A percentile compares a stretch with the other conserved stretches of the same genome.
These are phyloP conservation scores for Neofusicoccum umdonicola DNA, from an alignment of 2,329 filamentous ascomycete genomes.

Conservation along the genomic window DNA sequence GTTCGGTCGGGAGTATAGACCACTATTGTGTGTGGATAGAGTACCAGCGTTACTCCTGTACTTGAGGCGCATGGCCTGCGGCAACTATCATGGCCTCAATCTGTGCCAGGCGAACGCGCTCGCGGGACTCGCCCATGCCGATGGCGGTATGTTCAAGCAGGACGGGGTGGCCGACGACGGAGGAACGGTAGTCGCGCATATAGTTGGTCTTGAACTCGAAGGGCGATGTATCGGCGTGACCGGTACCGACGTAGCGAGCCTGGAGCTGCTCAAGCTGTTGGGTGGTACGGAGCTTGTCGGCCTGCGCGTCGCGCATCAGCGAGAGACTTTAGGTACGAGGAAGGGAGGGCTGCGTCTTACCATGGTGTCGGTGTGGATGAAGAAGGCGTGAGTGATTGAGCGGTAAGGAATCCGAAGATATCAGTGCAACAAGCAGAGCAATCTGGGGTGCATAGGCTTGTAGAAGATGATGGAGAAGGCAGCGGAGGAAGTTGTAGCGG, in stretches of 20 bases:
- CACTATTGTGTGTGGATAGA: no score
- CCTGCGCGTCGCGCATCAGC: constrained; percentile 45
- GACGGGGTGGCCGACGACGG: constrained; percentile 84
- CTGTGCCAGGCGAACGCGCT: constrained; percentile 75
- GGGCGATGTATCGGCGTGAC: constrained; percentile 92
- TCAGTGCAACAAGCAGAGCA: neutral
- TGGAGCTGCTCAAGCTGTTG: constrained; percentile 97
- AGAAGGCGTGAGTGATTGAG: no score
- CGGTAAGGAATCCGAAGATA: neutral
- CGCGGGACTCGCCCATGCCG: constrained; percentile 79
- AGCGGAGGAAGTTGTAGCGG: constrained; percentile 7
- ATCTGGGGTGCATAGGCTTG: neutral
- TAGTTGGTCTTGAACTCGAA: constrained; percentile 98
- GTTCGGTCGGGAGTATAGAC: no score
- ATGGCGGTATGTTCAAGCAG: constrained; percentile 86
- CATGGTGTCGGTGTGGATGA: neutral
- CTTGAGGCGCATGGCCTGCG: constrained; percentile 59
- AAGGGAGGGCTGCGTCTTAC: neutral
- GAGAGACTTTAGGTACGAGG: neutral
- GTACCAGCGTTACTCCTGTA: constrained; percentile 5
- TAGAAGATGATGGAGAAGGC: neutral
- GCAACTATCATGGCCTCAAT: constrained; percentile 72
- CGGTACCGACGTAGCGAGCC: constrained; percentile 92
- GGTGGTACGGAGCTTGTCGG: constrained; percentile 95
- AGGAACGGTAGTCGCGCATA: constrained; percentile 86